Evolutionary conservation across 495 filamentous ascomycete genomes (phyloP).

Genomic region (Penicillium salamii): DNA sequence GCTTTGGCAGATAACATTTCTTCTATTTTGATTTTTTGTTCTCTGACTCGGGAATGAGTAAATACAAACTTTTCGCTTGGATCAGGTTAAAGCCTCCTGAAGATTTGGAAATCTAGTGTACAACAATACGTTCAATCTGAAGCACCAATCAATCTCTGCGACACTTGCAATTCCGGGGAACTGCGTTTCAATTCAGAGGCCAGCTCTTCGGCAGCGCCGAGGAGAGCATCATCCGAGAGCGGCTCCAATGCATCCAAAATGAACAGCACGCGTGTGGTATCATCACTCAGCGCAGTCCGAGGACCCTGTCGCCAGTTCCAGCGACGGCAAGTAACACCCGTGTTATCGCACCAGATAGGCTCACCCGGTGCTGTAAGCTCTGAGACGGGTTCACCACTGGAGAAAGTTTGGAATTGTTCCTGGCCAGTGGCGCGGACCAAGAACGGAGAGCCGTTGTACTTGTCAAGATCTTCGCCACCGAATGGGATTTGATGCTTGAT

Average conservation of each 20-base stretch:
- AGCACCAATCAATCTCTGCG: conserved; percentile 1
- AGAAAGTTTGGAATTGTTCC: conserved; percentile 24
- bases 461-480: conserved; percentile 32
- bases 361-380: conserved; percentile 22
- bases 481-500: conserved; percentile 35
- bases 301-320: conserved; percentile 35
- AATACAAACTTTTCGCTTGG: too few relatives aligned
- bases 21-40: too few relatives aligned
- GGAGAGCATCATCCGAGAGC: conserved; percentile 6
- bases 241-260: conserved; percentile 24
- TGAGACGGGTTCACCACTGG: conserved; percentile 16
- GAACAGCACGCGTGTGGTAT: conserved; percentile 25
- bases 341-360: conserved; percentile 31
- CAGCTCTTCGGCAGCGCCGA: conserved; percentile 18
- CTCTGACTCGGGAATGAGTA: too few relatives aligned
- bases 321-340: conserved; percentile 29
- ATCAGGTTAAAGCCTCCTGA: too few relatives aligned
- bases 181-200: conserved; percentile 3
- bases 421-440: conserved; percentile 27
- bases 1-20: too few relatives aligned
- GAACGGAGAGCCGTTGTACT: conserved; percentile 29
- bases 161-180: conserved; percentile 9
- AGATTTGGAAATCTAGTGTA: neutral
- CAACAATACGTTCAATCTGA: neutral
- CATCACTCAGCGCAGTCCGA: conserved; percentile 27